Evolutionary conservation across 2,329 filamentous ascomycete species (phyloP), one percentile per base, ranked within the genome.

Genomic region (Neofusicoccum ribis): DNA sequence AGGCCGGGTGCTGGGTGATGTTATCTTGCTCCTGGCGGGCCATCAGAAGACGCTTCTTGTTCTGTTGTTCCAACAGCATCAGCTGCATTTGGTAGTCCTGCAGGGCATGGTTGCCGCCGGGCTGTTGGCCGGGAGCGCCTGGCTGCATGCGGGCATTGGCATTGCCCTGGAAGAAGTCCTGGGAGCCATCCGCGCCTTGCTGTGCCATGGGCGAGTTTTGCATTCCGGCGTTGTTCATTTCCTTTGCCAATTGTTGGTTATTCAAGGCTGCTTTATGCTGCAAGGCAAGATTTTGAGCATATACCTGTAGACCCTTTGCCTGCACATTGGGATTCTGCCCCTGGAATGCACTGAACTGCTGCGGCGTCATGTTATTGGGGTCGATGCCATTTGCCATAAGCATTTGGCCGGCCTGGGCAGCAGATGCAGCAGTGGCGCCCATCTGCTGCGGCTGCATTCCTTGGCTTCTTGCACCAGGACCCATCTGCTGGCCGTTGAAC

Each of bases 71-170:
- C 15, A 94, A 84, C 58, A 93, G 80, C 91, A 93, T 94, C 74
- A 94, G 80, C 76, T 94, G 91, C 91, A 93, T 93, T 80, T 94
- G 91, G 72, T 94, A 94, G 76, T 95, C 91, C 77, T 93, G 91
- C 51, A 94, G 83, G 23, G 91, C 91, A 75, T 93, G 91, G 74
- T 92, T 94, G 77, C 89, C 90, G 59, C 81, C 66, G 63, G 84
- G 70, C 79, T 83, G 67, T 78, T 82, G 73, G 67, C 78, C 74
- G 58, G 75, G 77, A 67, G 83, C 81, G 63, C 84, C 86, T 70
- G 93, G 89, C 67, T 89, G 86, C 73, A 89, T 90, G 72, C 70
- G 70, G 44, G 69, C 71, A 69, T 76, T 76, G 39, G 69, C 71
- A 70, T 77, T 77, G 67, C 73, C 73, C 46, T 72, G 70, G 66